These are phyloP conservation scores for Diplodia corticola DNA, from an alignment of 2,329 filamentous ascomycete species.

Conservation along the genomic window DNA sequence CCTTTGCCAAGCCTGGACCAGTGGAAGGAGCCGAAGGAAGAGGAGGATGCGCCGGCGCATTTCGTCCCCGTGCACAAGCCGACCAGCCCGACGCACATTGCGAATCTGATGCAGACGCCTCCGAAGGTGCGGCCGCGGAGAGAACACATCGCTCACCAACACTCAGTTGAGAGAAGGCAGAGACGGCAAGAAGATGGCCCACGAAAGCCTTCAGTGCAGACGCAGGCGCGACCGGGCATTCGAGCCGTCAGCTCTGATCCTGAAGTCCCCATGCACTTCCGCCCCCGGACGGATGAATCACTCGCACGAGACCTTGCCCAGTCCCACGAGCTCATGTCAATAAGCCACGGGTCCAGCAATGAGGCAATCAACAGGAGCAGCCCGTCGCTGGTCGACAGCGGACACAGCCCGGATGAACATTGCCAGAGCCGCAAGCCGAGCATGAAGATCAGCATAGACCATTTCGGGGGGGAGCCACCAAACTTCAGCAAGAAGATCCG, in stretches of 20 bases:
- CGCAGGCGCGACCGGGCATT: background rate
- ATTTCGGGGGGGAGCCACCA: conserved; percentile 27
- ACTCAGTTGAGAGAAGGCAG: conserved; percentile 6
- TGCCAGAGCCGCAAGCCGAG: conserved; percentile 26
- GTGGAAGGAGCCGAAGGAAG: conserved; percentile 31
- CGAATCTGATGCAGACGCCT: conserved; percentile 24
- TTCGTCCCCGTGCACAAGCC: conserved; percentile 3
- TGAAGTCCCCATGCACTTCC: conserved; percentile 1
- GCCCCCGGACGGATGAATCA: conserved; percentile 3
- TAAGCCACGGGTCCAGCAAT: conserved; percentile 29
- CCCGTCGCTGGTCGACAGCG: conserved; percentile 19
- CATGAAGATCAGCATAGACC: conserved; percentile 32
- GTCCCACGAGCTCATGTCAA: conserved; percentile 29
- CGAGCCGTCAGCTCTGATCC: conserved; percentile 1
- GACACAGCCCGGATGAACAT: conserved; percentile 20
- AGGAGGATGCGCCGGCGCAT: conserved; percentile 26
- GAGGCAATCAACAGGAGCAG: conserved; percentile 27
- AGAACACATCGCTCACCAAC: conserved; percentile 12
- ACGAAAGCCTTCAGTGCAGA: background rate
- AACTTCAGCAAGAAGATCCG: conserved; percentile 39
- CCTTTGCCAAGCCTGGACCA: conserved; percentile 49
- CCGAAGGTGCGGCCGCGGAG: conserved; percentile 14
- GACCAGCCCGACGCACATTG: conserved; percentile 23
- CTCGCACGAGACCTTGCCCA: conserved; percentile 7
- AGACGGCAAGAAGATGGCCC: background rate